Evolutionary conservation across 106 monocot species (phyloP), one percentile per base, ranked within the genome.

Genomic region (Allium fistulosum): DNA sequence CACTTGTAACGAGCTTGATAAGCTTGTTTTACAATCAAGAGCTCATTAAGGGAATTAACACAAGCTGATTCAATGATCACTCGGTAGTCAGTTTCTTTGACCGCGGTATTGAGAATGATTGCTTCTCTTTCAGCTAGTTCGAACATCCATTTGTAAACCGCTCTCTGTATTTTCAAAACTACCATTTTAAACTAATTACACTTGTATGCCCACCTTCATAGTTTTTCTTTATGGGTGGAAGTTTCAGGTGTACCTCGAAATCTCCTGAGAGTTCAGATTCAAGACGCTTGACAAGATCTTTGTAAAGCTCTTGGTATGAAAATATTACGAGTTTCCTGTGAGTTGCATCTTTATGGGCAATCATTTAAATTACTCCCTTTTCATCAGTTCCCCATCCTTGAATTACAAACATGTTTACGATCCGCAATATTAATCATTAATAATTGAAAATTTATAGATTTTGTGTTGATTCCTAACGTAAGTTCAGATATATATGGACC

Each of bases 331-430:
- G 83, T 62, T 69, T 77, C 65, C 92, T 84, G 37, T 99, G 97
- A 49, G 71, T 63, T 51, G 97, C 84, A 81, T 87, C 76, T 50
- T 92, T 75, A 52, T 99, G 87, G 11, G 92, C 80, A 17, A 99
- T 68, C 15, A 99, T 47, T 2, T 48, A 51, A 48, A 93, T 93
- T 51, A 99, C 68, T 9, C 62, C 70, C 87, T 90, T 87, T 82
- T 99, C 92, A 73, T 99, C 92, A 9, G 97, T 92, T 7, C 89
- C 97, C 86, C 86, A 99, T 71, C 92, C 93, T 93, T 53, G 27
- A 28, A n/a, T 28, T 27, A 55, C 22, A 53, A 55, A 66, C 9
- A 63, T 17, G 28, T 37, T 4, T 4, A 4, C 5, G 37, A 37
- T 2, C 5, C 0, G 2, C 37, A 37, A 37, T 37, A 37, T 37